Evolutionary conservation across 768 basidiomycete species (phyloP).

Genomic region (Termitomyces eurrhizus): DNA sequence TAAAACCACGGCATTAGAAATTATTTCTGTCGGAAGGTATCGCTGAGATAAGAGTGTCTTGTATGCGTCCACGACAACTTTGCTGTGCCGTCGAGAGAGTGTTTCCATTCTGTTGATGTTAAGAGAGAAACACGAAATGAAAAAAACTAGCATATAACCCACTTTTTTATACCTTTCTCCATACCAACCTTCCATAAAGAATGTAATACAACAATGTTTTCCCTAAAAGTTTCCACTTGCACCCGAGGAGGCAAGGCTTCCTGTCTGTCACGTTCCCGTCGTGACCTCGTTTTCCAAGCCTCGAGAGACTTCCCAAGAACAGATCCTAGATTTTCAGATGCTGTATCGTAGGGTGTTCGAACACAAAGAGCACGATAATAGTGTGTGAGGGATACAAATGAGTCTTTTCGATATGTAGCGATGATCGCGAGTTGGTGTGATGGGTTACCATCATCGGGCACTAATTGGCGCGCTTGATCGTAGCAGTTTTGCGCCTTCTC

Average conservation of each 20-base stretch:
- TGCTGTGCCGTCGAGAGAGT: conserved; percentile 41
- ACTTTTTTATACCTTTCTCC: conserved; percentile 60
- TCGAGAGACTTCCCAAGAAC: conserved; percentile 66
- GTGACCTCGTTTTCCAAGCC: conserved; percentile 44
- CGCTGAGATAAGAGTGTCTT: conserved; percentile 60
- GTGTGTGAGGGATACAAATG: conserved; percentile 75
- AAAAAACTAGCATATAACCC: conserved; percentile 20
- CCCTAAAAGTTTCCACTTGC: conserved; percentile 64
- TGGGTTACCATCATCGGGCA: conserved; percentile 89
- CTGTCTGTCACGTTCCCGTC: conserved; percentile 33
- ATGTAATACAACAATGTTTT: conserved; percentile 72
- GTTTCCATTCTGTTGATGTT: conserved; percentile 40
- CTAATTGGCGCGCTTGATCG: conserved; percentile 75
- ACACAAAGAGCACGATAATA: conserved; percentile 93
- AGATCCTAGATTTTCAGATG: conserved; percentile 77
- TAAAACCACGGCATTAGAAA: conserved; percentile 69
- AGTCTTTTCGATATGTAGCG: conserved; percentile 77
- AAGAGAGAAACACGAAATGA: conserved; percentile 1
- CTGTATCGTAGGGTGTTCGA: conserved; percentile 80
- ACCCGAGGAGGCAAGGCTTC: conserved; percentile 42
- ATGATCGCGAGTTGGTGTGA: conserved; percentile 96
- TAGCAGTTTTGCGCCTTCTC: conserved; percentile 78
- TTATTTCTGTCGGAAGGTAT: conserved; percentile 68
- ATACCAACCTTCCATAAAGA: conserved; percentile 61
- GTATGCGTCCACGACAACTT: conserved; percentile 54